Evolutionary conservation across 2,329 filamentous ascomycete species (phyloP).

Genomic region (Paraphoma sp.): DNA sequence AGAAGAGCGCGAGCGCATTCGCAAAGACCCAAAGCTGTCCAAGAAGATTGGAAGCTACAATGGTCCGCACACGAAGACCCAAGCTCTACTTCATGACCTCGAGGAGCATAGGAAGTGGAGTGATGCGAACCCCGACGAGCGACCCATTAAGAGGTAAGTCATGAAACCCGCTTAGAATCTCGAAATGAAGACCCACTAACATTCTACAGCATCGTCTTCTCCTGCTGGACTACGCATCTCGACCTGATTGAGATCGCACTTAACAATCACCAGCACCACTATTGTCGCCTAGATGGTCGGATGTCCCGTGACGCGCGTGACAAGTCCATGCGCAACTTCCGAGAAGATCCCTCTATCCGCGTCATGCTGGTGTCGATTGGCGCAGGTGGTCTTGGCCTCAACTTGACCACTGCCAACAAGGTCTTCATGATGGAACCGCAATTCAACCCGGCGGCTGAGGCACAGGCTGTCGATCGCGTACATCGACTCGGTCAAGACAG

Average conservation of each 20-base stretch:
- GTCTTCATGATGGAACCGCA: constrained; percentile 99
- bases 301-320: constrained; percentile 80
- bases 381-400: constrained; percentile 89
- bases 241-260: constrained; percentile 90
- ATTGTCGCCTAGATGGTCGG: constrained; percentile 85
- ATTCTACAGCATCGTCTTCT: constrained; percentile 76
- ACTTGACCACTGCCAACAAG: constrained; percentile 82
- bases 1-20: constrained; percentile 64
- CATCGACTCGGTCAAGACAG: constrained; percentile 72
- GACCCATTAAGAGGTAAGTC: constrained; percentile 73
- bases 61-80: constrained; percentile 92
- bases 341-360: constrained; percentile 71
- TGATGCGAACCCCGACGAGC: constrained; percentile 65
- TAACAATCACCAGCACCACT: constrained; percentile 68
- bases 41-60: constrained; percentile 73
- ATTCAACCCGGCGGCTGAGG: constrained; percentile 94
- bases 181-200: too few species aligned
- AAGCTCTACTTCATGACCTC: constrained; percentile 78
- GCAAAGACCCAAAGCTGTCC: constrained; percentile 59
- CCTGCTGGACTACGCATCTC: constrained; percentile 93
- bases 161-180: too few species aligned
- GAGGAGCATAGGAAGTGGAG: constrained; percentile 69
- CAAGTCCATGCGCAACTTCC: constrained; percentile 78
- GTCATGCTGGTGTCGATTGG: constrained; percentile 92
- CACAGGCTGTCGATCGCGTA: constrained; percentile 92